phyloP scores from a whole-genome alignment of 2,329 filamentous ascomycete species.

The Setomelanomma holmii region DNA sequence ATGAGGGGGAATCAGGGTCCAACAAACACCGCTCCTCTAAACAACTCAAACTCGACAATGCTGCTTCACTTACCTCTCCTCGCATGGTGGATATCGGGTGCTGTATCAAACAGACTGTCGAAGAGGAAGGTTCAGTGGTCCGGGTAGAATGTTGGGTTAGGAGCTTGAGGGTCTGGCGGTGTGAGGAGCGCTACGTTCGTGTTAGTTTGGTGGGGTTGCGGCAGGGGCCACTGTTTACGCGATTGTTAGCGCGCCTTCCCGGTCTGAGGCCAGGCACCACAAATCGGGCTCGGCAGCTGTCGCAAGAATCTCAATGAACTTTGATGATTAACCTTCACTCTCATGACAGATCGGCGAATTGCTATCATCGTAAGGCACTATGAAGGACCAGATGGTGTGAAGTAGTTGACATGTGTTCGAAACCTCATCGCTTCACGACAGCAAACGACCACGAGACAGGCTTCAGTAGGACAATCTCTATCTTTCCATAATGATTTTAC shows the following conservation, averaged over 20 bases:
- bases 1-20: slow-evolving; percentile 11
- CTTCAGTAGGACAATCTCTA: no score
- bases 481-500: no score
- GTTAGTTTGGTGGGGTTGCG: slow-evolving; percentile 28
- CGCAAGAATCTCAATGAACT: no score
- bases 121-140: slow-evolving; percentile 22
- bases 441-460: no score
- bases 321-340: no score
- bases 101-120: slow-evolving; percentile 46
- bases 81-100: slow-evolving; percentile 45
- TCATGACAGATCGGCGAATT: no score
- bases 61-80: slow-evolving; percentile 47
- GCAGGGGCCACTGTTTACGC: slow-evolving; percentile 26
- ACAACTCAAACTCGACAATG: slow-evolving; percentile 6
- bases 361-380: no score
- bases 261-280: neutral
- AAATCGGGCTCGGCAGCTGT: neutral
- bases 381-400: no score
- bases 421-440: neutral
- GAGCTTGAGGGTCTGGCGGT: slow-evolving; percentile 19
- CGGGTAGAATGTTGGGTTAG: slow-evolving; percentile 19
- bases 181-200: slow-evolving; percentile 22
- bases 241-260: slow-evolving; percentile 19
- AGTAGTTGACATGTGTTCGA: no score
- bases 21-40: neutral